Base-by-base conservation (phyloP, 2,329 filamentous ascomycete species). In the Pleurostoma richardsiae region DNA sequence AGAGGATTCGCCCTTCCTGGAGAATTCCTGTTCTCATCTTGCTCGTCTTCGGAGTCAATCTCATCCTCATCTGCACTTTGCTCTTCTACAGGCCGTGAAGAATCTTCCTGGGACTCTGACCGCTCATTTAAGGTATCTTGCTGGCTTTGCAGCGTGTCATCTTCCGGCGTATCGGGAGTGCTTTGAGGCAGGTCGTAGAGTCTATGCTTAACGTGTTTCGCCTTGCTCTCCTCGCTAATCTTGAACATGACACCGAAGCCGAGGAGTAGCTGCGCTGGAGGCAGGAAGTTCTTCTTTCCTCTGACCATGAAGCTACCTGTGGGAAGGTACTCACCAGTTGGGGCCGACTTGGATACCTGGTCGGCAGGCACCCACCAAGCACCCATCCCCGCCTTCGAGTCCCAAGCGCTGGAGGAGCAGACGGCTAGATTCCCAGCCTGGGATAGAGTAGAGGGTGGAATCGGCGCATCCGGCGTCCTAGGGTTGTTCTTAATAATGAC, bases 361-460 rank as follows among this genome's bases (percentile, higher is more conserved):
- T 92, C 85, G 2, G 88, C 86, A 51, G 85, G 83, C 0, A 95
- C 92, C 94, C 94, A 99, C 86, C 89, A 99, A 6, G 92, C 91
- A 19, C 88, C 86, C 88, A 97, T 95, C 11, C 90, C 82, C 6
- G 92, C 92, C 65, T 99, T 99, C 2, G 88, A 92, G 50, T 97
- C 94, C 94, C 94, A 99, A 0, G 92, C 94, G 47, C 76, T 85
- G 1, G 90, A 96, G 6, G 88, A 87, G 52, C 88, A 89, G 4
- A 99, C 87, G 0, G 86, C 84, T 30, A 96, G 70, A 40, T 85
- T 85, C 0, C 94, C 94, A 4, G 94, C 94, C 68, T 99, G 94
- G 0, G 89, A 86, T 3, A 99, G 70, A 0, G 94, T 97, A 2
- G 89, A 88, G 0, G 94, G 94, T 3, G 94, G 90, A 29, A 99